These are phyloP conservation scores for Pouteria glomerata DNA, from an alignment of 148 eudicot genomes.

Conservation along the genomic window DNA sequence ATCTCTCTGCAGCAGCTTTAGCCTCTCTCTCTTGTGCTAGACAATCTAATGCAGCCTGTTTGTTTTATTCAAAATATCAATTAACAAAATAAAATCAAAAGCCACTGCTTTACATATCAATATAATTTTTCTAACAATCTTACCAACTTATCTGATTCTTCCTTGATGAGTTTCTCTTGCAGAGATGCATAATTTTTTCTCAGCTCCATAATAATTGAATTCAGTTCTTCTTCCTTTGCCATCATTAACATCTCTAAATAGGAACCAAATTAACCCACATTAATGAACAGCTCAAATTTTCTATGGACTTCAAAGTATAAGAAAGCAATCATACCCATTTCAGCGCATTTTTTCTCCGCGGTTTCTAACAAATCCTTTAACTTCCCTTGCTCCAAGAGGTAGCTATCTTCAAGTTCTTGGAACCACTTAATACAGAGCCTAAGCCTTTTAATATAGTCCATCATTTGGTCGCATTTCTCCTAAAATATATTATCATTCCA, in stretches of 20 bases:
- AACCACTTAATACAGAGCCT: constrained; percentile 84
- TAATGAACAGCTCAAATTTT: not conserved
- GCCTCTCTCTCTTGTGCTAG: constrained; percentile 74
- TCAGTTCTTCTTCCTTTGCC: constrained; percentile 85
- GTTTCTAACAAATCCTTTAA: constrained; percentile 47
- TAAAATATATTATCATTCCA: constrained; percentile 15
- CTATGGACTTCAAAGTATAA: not conserved
- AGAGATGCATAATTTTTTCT: constrained; percentile 55
- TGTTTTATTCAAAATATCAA: not conserved
- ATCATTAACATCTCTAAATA: constrained; percentile 66
- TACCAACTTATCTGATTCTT: constrained; percentile 78
- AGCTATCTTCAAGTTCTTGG: constrained; percentile 76
- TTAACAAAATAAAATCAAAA: not conserved
- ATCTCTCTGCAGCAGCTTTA: constrained; percentile 57
- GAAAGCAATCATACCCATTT: constrained; percentile 53
- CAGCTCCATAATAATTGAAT: constrained; percentile 77
- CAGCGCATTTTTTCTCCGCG: constrained; percentile 59
- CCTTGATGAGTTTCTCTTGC: constrained; percentile 73
- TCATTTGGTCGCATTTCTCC: constrained; percentile 95
- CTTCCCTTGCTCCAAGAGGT: constrained; percentile 62
- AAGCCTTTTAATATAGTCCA: constrained; percentile 74
- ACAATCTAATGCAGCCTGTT: constrained; percentile 65
- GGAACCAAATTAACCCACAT: constrained; percentile 18
- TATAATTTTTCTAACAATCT: constrained; percentile 9
- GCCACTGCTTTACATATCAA: not conserved